A percentile compares a stretch with the other conserved stretches of the same genome.
phyloP scores from a whole-genome alignment of 1,139 yeast species.

The Taphrina wiesneri region DNA sequence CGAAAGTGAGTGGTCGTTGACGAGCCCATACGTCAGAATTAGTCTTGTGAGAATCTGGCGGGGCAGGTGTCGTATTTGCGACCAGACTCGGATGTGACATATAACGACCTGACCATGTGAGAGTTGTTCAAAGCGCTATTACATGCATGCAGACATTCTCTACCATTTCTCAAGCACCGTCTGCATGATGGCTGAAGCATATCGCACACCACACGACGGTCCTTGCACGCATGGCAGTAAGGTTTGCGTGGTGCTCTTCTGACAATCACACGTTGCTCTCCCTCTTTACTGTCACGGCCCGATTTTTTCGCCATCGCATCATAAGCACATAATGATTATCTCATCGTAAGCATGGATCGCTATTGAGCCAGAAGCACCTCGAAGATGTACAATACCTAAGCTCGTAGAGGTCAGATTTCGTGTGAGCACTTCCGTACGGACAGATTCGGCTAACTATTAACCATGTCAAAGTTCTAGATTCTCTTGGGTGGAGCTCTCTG shows the following conservation, averaged over 20 bases:
- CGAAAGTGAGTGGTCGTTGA: background rate
- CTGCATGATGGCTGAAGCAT: background rate
- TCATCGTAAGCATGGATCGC: too few relatives aligned
- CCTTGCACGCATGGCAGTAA: background rate
- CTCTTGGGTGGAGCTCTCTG: too few relatives aligned
- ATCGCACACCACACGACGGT: background rate
- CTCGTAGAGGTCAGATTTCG: too few relatives aligned
- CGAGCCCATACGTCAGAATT: background rate
- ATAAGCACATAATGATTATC: background rate
- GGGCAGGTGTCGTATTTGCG: background rate
- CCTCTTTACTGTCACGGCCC: background rate
- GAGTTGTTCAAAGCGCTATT: background rate
- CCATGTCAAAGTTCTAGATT: too few relatives aligned
- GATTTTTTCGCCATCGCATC: background rate
- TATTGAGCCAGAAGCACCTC: too few relatives aligned
- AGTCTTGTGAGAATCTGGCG: background rate
- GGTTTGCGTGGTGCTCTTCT: background rate
- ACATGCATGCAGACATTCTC: background rate
- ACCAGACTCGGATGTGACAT: background rate
- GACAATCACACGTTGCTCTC: background rate
- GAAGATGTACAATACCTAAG: too few relatives aligned
- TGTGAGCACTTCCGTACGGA: too few relatives aligned
- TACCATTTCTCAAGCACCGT: background rate
- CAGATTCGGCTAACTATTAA: too few relatives aligned
- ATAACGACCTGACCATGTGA: background rate